Base-by-base conservation (phyloP, 1,284 basidiomycete genomes). In the Trichosporon asahii region DNA sequence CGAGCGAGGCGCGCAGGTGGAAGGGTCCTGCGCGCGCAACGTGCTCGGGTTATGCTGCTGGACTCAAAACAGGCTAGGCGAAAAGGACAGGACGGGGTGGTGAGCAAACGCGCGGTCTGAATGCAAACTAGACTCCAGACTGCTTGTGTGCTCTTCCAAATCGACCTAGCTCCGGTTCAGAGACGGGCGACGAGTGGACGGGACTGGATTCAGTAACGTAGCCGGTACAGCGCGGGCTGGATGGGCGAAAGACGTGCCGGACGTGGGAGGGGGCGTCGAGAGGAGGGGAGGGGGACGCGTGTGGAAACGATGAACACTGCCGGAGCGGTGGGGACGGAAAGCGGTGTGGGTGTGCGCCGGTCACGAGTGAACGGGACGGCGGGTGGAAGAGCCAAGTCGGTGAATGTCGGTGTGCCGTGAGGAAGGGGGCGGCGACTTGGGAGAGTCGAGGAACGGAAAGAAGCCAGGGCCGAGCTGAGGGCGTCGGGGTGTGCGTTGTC, bases 1-100 rank as follows among this genome's bases (percentile, higher is more conserved):
- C 92, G 77, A 92, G 89, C 0, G 93, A 90, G 65, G 21, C 63
- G 63, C 63, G 63, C 37, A 64, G 63, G 35, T 44, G 63, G 37
- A 40, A 33, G 35, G 63, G 35, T 37, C 63, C 35, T 64, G 63
- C 63, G 35, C 63, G 63, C 63, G n/a, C 44, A 66, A 31, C 44
- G 46, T 12, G 65, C 25, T 46, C 44, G 46, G 29, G 18, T 53
- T 49, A 55, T 57, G 29, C 57, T 33, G 27, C 8, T 31, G 57
- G 57, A 33, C 29, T 61, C 57, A 31, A n/a, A 61, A 53, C 49
- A 53, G 49, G 11, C 49, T 61, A 23, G 57, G 27, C 23, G 27
- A 33, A 61, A 33, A 31, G 27, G n/a, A n/a, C 15, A 29, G 29
- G 57, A 33, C 18, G 27, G n/a, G 57, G 27, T 33, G 21, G 8